phyloP scores from a whole-genome alignment of 805 yeast genomes.

The Yarrowia deformans region DNA sequence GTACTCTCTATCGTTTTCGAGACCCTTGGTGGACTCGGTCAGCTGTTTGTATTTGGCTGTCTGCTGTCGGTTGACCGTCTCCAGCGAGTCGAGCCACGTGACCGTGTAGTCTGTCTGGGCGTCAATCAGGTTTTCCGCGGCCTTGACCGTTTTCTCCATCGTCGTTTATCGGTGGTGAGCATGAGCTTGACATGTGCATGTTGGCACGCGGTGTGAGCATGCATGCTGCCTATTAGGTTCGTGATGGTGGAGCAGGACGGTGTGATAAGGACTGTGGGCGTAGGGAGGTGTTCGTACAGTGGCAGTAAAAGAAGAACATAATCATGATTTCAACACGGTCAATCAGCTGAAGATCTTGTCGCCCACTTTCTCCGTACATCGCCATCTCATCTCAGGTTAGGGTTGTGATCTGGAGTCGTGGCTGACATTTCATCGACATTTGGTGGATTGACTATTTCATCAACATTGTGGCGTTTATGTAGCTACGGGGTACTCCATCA shows the following conservation, averaged over 20 bases:
- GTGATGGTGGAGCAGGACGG: background rate
- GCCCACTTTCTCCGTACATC: background rate
- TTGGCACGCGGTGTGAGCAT: background rate
- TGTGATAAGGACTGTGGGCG: no score
- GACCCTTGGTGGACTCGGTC: conserved; percentile 43
- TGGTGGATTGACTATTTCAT: no score
- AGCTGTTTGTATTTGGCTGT: conserved; percentile 43
- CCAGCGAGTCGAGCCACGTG: conserved; percentile 44
- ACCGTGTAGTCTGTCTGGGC: conserved; percentile 44
- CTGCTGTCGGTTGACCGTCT: conserved; percentile 45
- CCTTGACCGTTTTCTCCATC: conserved; percentile 42
- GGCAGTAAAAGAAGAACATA: no score
- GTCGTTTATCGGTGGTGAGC: conserved; percentile 7
- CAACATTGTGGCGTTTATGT: no score
- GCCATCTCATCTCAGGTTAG: background rate
- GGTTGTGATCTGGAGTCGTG: background rate
- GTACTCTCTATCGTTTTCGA: conserved; percentile 42
- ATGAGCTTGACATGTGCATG: conserved; percentile 15
- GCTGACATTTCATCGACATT: no score
- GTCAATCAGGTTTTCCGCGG: conserved; percentile 43
- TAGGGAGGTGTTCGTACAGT: no score
- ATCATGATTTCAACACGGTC: no score
- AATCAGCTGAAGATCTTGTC: background rate
- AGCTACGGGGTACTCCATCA: no score
- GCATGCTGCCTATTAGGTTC: conserved; percentile 13